Evolutionary conservation across 2,329 filamentous ascomycete species (phyloP), one percentile per base, ranked within the genome.

Genomic region (Bimuria novae-zelandiae): DNA sequence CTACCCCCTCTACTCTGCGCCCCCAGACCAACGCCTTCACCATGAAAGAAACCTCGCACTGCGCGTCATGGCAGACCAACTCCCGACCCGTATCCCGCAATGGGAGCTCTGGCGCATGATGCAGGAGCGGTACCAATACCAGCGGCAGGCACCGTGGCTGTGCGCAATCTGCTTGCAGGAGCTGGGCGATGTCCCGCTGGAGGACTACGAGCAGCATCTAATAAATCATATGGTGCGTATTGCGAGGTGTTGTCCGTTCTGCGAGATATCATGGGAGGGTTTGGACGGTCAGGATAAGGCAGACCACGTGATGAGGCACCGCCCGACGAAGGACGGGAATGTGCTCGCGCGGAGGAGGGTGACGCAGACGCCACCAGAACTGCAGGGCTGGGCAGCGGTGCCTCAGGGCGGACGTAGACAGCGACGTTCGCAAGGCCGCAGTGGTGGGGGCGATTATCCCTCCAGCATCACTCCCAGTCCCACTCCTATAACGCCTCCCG

Each of bases 61-160:
- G 2, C 1, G 23, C 3, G 29, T 45, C 17, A 35, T 45, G 42
- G 12, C 12, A 11, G 42, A 45, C 16, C 17, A 10, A 14, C 12
- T 14, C 22, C 42, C 42, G 5, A 10, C 11, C 3, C 2, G 3
- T 2, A 23, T 12, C 1, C 30, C 22, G 10, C 30, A 11, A 17
- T 8, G n/a, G 16, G 7, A 45, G 4, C 17, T 45, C 21, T 46
- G 43, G 43, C 36, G 7, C 21, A 45, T 45, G 42, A 45, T 45
- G 42, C 27, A 35, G 11, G 43, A 46, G 8, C 21, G 30, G 4
- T 33, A 46, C n/a, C 17, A 11, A 8, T 25, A 36, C 3, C 43
- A 36, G 8, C 8, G 8, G 4, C 33, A 8, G 21, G n/a, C 4
- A 7, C 32, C 43, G 2, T 8, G n/a, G 14, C n/a, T 14, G 12